Base-by-base conservation (phyloP, 441 rosid species). In the Euphorbia schlechtendalii region DNA sequence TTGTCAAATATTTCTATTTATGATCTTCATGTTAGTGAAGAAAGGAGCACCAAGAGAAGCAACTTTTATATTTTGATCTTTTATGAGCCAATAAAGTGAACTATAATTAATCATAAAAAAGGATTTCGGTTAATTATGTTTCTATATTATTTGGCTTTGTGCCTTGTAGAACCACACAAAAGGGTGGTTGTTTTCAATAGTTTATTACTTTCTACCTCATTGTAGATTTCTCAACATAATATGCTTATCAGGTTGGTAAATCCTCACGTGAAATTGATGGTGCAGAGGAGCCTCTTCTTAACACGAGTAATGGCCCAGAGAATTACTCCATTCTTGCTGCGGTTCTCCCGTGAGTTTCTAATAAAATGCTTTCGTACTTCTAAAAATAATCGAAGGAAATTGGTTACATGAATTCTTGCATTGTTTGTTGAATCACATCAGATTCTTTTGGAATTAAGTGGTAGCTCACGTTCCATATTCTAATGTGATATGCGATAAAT, bases 301-400 rank as follows among this genome's bases (percentile, higher is more conserved):
- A 76, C 64, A 86, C 85, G 60, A 84, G 83, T 56, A 73, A 3
- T 34, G 71, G 56, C 63, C 72, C 86, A 36, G 88, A 93, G 69
- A 78, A 64, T 71, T 90, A 86, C 78, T 83, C 96, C 63, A 70
- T 81, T 74, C 59, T 62, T 59, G 80, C 96, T 34, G 86, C 96
- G 0, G 63, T 87, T 54, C 83, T 86, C 41, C 95, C 97, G 97
- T 93, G 75, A 81, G 88, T 71, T 60, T 59, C 49, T 73, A 48
- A 59, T 66, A 66, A 32, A 3, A 2, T 34, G 17, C n/a, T 18
- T 59, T 14, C 8, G 12, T 13, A 34, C 22, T 11, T 60, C 61
- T 27, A 53, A 54, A 48, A 41, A 52, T 30, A 25, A 8, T 36
- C 10, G 32, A 49, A 49, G 32, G 56, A 64, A 30, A 45, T 6